Evolutionary conservation across 1,284 basidiomycete species (phyloP).

Genomic region (Marasmius oreades): DNA sequence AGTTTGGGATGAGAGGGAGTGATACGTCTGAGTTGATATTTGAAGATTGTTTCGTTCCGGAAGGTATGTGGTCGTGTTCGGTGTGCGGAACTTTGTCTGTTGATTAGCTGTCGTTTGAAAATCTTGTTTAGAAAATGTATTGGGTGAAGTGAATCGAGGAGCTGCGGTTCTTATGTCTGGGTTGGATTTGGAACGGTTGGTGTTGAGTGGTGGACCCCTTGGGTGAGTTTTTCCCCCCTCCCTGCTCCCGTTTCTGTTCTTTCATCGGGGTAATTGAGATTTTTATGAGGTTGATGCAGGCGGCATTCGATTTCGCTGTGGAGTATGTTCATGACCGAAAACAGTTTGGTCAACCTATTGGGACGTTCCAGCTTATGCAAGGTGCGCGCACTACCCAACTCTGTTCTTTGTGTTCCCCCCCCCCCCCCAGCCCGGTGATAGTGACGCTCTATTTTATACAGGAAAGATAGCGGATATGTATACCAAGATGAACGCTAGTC

Average conservation of each 20-base stretch:
- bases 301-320: conserved; percentile 86
- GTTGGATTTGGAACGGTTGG: conserved; percentile 88
- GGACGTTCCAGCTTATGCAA: conserved; percentile 96
- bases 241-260: conserved; percentile 7
- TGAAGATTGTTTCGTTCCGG: conserved; percentile 85
- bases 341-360: conserved; percentile 86
- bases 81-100: neutral
- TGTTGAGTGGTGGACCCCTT: conserved; percentile 82
- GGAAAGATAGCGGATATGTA: conserved; percentile 93
- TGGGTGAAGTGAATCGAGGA: conserved; percentile 79
- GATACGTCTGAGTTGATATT: conserved; percentile 95
- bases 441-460: conserved; percentile 22
- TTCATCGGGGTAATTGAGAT: conserved; percentile 6
- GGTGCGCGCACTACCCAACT: conserved; percentile 48
- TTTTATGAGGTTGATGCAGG: conserved; percentile 82
- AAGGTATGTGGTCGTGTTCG: conserved; percentile 43
- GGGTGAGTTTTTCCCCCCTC: conserved; percentile 37
- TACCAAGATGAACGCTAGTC: conserved; percentile 85
- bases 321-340: conserved; percentile 90
- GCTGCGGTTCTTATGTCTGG: conserved; percentile 92
- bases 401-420: neutral
- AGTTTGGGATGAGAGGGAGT: conserved; percentile 94
- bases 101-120: conserved; percentile 38
- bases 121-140: conserved; percentile 73
- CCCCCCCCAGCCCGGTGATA: neutral